Percentiles rank a stretch among this genome's conserved stretches.
Conservation (phyloP, 805 yeast genomes). For the Kurtzmaniella fragi region DNA sequence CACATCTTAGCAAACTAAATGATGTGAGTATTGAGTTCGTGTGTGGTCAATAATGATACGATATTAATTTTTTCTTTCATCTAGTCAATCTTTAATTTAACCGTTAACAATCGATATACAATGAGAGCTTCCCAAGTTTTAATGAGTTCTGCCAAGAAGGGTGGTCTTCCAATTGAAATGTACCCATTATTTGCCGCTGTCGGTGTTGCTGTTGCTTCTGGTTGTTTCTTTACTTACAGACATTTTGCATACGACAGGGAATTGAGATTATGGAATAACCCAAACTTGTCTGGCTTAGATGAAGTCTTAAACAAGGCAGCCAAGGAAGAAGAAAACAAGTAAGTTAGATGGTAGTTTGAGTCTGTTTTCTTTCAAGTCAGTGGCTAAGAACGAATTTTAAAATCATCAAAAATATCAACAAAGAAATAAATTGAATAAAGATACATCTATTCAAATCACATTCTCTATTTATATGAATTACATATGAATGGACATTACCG, state of each 20-base stretch:
- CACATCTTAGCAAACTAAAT: neutral
- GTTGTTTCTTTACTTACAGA: conserved; percentile 41
- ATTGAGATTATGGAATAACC: conserved; percentile 43
- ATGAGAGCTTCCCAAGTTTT: conserved; percentile 39
- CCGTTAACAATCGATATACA: too few relatives aligned
- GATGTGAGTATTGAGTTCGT: neutral
- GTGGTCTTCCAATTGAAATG: conserved; percentile 37
- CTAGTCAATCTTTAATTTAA: too few relatives aligned
- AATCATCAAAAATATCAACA: too few relatives aligned
- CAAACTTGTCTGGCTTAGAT: conserved; percentile 39
- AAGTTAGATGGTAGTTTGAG: neutral
- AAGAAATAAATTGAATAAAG: too few relatives aligned
- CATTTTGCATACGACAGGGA: conserved; percentile 41
- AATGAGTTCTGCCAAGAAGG: conserved; percentile 33
- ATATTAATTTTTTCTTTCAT: neutral
- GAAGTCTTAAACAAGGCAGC: conserved; percentile 35
- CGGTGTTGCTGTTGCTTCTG: conserved; percentile 36
- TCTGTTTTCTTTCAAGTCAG: too few relatives aligned
- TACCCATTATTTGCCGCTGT: conserved; percentile 43
- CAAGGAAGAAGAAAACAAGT: conserved; percentile 10
- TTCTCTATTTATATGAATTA: too few relatives aligned
- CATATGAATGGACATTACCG: too few relatives aligned
- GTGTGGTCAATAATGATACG: neutral
- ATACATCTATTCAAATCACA: too few relatives aligned
- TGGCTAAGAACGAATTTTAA: too few relatives aligned